Conservation (phyloP, 371 early-diverging fungal species). For the Phascolomyces articulosus region DNA sequence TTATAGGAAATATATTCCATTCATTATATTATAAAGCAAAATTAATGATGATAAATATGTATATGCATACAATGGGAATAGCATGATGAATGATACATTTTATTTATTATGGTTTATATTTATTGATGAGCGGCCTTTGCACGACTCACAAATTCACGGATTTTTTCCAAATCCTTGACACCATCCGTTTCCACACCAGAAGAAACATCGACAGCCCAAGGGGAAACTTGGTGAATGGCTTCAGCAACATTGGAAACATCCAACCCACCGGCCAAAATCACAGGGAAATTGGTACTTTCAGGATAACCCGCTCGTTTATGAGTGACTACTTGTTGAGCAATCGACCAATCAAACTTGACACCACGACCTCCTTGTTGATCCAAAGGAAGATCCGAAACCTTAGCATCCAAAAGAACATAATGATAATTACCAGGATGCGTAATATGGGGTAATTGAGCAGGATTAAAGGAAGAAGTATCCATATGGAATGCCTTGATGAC, state of each 20-base stretch:
- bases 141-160: slow-evolving; percentile 63
- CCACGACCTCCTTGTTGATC: slow-evolving; percentile 76
- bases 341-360: slow-evolving; percentile 77
- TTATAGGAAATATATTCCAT: too few relatives aligned
- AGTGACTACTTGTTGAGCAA: slow-evolving; percentile 66
- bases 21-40: too few relatives aligned
- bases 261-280: slow-evolving; percentile 92
- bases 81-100: too few relatives aligned
- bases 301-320: slow-evolving; percentile 28
- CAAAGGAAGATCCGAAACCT: slow-evolving; percentile 48
- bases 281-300: slow-evolving; percentile 54
- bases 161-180: slow-evolving; percentile 69
- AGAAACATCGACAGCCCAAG: slow-evolving; percentile 92
- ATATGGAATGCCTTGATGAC: slow-evolving; percentile 91
- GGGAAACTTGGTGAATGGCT: slow-evolving; percentile 70
- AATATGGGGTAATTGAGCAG: slow-evolving; percentile 40
- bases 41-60: too few relatives aligned
- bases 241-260: slow-evolving; percentile 78
- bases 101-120: neutral
- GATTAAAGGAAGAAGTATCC: slow-evolving; percentile 44
- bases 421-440: slow-evolving; percentile 66
- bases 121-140: slow-evolving; percentile 42
- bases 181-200: slow-evolving; percentile 88
- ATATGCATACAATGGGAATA: too few relatives aligned
- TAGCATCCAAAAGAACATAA: slow-evolving; percentile 73